These are phyloP conservation scores for Chaetomium sp. DNA, from an alignment of 2,329 filamentous ascomycete species.

Conservation along the genomic window DNA sequence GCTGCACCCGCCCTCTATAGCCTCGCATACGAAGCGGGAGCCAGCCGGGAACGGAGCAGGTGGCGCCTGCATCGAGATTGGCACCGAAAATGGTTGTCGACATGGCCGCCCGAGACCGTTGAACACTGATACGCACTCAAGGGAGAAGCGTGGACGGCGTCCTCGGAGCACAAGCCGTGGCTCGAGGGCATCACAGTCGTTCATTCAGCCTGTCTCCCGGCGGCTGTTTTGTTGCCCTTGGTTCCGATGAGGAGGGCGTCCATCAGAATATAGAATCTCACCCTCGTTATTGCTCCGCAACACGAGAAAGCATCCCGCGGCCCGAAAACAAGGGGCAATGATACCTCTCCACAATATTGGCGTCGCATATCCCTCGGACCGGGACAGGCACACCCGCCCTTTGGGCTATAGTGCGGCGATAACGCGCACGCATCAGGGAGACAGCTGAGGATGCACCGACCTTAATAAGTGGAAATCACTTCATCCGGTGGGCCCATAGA, in stretches of 20 bases:
- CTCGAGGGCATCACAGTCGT: not conserved
- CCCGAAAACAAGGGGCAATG: slow-evolving; percentile 17
- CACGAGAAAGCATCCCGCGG: slow-evolving; percentile 11
- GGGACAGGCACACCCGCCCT: slow-evolving; percentile 12
- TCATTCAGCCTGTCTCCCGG: slow-evolving; percentile 13
- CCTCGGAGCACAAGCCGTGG: not conserved
- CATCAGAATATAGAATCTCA: not conserved
- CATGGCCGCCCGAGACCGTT: not conserved
- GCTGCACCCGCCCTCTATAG: slow-evolving; percentile 12
- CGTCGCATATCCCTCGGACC: slow-evolving; percentile 14
- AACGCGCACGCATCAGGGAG: not conserved
- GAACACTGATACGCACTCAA: not conserved
- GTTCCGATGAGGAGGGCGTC: not conserved
- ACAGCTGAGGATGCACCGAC: not conserved
- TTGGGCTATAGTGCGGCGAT: not conserved
- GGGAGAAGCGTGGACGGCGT: not conserved
- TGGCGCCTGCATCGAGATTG: slow-evolving; percentile 8
- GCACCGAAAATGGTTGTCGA: not conserved
- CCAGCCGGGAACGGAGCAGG: slow-evolving; percentile 6
- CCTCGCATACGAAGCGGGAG: not conserved
- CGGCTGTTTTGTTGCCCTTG: slow-evolving; percentile 7
- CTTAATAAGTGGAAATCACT: slow-evolving; percentile 22
- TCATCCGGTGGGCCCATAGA: slow-evolving; percentile 26
- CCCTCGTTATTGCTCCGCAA: slow-evolving; percentile 6
- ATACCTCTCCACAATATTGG: not conserved